Conservation (phyloP, 1,139 yeast genomes). For the Tardiomyces depauwii region DNA sequence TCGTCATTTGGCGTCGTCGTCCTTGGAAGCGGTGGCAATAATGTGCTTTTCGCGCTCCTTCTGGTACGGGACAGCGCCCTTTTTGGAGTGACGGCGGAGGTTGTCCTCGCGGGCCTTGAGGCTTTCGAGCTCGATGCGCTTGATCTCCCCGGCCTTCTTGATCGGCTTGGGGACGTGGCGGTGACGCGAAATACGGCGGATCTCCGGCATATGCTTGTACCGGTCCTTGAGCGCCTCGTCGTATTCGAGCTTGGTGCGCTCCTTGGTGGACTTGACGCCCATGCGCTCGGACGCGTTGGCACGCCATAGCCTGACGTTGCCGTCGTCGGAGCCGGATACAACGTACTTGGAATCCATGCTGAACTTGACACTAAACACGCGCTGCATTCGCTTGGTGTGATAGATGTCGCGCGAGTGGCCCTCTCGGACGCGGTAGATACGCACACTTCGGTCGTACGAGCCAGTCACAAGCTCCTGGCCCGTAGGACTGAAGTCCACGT, state of each 20-base stretch:
- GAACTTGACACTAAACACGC: slow-evolving; percentile 71
- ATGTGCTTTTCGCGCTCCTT: slow-evolving; percentile 76
- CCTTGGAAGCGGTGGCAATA: slow-evolving; percentile 49
- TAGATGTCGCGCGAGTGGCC: slow-evolving; percentile 94
- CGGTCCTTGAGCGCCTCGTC: slow-evolving; percentile 86
- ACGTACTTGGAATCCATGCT: slow-evolving; percentile 85
- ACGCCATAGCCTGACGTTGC: slow-evolving; percentile 91
- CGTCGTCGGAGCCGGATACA: slow-evolving; percentile 89
- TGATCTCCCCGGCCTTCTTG: slow-evolving; percentile 82
- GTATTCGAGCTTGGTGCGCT: slow-evolving; percentile 77
- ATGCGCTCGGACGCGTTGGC: slow-evolving; percentile 76
- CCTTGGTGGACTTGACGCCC: slow-evolving; percentile 67
- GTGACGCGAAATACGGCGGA: slow-evolving; percentile 78
- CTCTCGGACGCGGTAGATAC: slow-evolving; percentile 62
- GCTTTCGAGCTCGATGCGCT: slow-evolving; percentile 59
- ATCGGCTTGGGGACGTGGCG: slow-evolving; percentile 80
- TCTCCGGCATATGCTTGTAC: slow-evolving; percentile 94
- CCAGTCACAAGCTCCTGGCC: slow-evolving; percentile 96
- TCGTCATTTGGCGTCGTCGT: slow-evolving; percentile 10
- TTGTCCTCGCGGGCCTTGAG: slow-evolving; percentile 74
- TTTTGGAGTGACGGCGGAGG: slow-evolving; percentile 64
- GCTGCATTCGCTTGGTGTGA: slow-evolving; percentile 97
- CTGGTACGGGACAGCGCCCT: slow-evolving; percentile 47
- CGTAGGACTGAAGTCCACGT: slow-evolving; percentile 90
- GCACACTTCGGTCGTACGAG: slow-evolving; percentile 84